Base-by-base conservation (phyloP, 495 filamentous ascomycete genomes). In the Penicillium ucsense region DNA sequence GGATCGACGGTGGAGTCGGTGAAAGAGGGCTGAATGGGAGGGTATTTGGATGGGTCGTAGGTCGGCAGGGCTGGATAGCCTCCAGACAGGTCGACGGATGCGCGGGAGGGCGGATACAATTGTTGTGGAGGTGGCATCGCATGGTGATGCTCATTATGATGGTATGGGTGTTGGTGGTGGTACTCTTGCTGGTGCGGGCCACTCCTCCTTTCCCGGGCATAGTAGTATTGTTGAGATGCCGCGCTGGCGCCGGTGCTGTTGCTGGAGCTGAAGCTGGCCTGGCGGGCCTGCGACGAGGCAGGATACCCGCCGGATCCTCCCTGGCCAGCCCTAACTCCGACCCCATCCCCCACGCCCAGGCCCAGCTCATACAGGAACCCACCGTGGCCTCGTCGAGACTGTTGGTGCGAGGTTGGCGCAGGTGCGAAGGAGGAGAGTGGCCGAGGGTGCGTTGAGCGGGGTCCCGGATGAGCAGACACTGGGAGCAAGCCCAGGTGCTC, bases 41-140 rank as follows among this genome's bases (percentile, higher is more conserved):
- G 57, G 41, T 63, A 65, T 43, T 52, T 56, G n/a, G 62, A 63
- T 8, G 62, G 62, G 40, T 65, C 60, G 36, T 65, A 65, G n/a
- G 53, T 53, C 30, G 62, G 60, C 5, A 63, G 46, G 40, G 41
- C 46, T 38, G 45, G 49, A 27, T 59, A 53, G 38, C 34, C 43
- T 36, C 56, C 50, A 31, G 55, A 55, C 10, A 54, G 45, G 34
- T 61, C 60, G 32, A 50, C 42, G 5, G 60, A 60, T 11, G 53
- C 30, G 38, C 56, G 56, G 9, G 53, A 42, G 30, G 50, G 49
- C 9, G 52, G 52, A 7, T 58, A 49, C 3, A 35, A 40, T 7
- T 38, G 48, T 6, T 51, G 48, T 10, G 54, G 53, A 10, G 41
- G 44, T 20, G 20, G 20, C 20, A 20, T 20, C 20, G 20, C 20